These are phyloP conservation scores for Auriscalpium vulgare DNA, from an alignment of 768 basidiomycete genomes.

Conservation along the genomic window DNA sequence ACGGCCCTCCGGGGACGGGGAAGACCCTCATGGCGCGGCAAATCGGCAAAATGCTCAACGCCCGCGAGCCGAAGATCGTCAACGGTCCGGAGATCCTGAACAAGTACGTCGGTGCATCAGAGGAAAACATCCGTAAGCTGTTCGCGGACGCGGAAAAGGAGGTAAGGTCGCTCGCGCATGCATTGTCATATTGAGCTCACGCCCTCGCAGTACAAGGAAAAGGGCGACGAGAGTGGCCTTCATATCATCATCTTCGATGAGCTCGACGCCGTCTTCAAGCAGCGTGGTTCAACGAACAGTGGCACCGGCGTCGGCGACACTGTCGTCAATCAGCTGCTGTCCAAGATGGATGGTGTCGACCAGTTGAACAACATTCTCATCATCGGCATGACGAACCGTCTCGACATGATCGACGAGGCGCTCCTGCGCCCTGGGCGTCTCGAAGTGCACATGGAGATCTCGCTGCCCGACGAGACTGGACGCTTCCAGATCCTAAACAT, in stretches of 20 bases:
- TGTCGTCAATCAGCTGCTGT: constrained; percentile 95
- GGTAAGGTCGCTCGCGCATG: constrained; percentile 32
- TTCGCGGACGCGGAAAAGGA: constrained; percentile 99
- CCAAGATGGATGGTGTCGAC: constrained; percentile 99
- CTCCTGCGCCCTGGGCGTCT: constrained; percentile 95
- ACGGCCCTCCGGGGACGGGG: constrained; percentile 96
- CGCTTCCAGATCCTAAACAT: constrained; percentile 91
- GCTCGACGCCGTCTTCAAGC: constrained; percentile 97
- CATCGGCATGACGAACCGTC: constrained; percentile 98
- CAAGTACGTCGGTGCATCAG: constrained; percentile 94
- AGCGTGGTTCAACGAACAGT: constrained; percentile 84
- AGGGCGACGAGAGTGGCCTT: constrained; percentile 91
- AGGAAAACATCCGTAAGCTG: constrained; percentile 96
- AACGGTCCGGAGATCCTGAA: constrained; percentile 97
- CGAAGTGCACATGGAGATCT: constrained; percentile 99
- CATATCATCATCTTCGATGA: constrained; percentile 99
- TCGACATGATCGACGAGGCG: constrained; percentile 99
- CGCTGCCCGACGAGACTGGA: constrained; percentile 89
- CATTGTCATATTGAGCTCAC: constrained; percentile 3
- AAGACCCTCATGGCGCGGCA: constrained; percentile 97
- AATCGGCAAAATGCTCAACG: constrained; percentile 99
- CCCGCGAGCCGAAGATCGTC: constrained; percentile 94
- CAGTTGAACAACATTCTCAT: constrained; percentile 98
- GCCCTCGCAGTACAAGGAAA: constrained; percentile 80
- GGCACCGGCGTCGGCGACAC: constrained; percentile 99